Evolutionary conservation across 495 filamentous ascomycete species (phyloP), one percentile per base, ranked within the genome.

Genomic region (Thermothielavioides terrestris): DNA sequence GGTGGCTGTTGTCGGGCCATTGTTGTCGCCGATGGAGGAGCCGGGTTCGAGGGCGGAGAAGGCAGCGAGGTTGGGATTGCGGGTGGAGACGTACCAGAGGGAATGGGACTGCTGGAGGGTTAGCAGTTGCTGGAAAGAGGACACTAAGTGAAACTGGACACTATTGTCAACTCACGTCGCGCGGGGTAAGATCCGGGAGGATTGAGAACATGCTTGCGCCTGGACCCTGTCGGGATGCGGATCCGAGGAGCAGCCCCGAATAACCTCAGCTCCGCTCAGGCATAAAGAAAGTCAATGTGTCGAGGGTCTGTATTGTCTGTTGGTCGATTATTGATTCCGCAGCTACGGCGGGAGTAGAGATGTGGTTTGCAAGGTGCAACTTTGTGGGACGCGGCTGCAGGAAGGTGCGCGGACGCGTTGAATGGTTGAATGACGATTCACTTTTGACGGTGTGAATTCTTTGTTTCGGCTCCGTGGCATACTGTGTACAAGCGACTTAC

Each of bases 131-230:
- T 43, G 18, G 31, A 26, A 6, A 28, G 11, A 3, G 18, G 27
- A 30, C 23, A 37, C n/a, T 30, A 31, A 22, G 45, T 25, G 18
- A 21, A 22, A 28, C 21, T 18, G 9, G 15, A 34, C 26, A 14
- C n/a, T 20, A 22, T 22, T 6, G n/a, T 18, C 11, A 23, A 41
- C 79, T 60, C 76, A 88, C 86, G 55, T 87, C 82, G 56, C 79
- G 82, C 20, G 86, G 84, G 31, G 77, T 74, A 50, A 90, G 74
- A 53, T 80, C 77, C 9, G 86, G 85, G n/a, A 90, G 77, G 27
- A 85, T 76, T 30, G 81, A 74, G 59, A 86, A 77, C 77, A 79
- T 85, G 44, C 50, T 68, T 40, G 53, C 51, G 51, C 41, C 56
- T n/a, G n/a, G n/a, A n/a, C n/a, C n/a, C n/a, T n/a, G n/a, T n/a